A percentile compares a stretch with the other conserved stretches of the same genome.
These are phyloP conservation scores for Jamesozyma piceae DNA, from an alignment of 805 yeast species.

Conservation along the genomic window DNA sequence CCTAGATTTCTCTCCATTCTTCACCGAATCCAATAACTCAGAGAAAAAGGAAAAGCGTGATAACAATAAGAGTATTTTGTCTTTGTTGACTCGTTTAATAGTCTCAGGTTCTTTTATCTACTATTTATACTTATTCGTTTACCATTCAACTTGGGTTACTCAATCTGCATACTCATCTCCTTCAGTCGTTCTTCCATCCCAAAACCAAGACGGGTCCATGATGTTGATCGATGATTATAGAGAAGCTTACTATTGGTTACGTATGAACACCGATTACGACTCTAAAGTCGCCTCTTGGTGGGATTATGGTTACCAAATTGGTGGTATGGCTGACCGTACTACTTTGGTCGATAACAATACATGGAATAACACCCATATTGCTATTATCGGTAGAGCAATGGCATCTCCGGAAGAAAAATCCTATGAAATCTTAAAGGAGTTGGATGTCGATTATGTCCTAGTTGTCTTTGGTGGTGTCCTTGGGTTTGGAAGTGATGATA, in stretches of 20 bases:
- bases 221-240: slow-evolving; percentile 90
- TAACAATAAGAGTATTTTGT: slow-evolving; percentile 26
- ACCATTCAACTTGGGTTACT: slow-evolving; percentile 97
- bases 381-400: slow-evolving; percentile 98
- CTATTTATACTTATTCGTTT: slow-evolving; percentile 73
- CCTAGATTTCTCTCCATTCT: slow-evolving; percentile 43
- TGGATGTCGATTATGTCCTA: slow-evolving; percentile 90
- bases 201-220: slow-evolving; percentile 73
- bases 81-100: slow-evolving; percentile 45
- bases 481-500: slow-evolving; percentile 93
- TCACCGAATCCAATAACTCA: neutral
- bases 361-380: slow-evolving; percentile 98
- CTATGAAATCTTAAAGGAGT: slow-evolving; percentile 77
- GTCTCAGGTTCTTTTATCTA: slow-evolving; percentile 62
- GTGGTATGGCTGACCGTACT: slow-evolving; percentile 99
- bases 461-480: slow-evolving; percentile 89
- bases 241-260: slow-evolving; percentile 97
- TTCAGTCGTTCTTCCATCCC: slow-evolving; percentile 84
- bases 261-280: slow-evolving; percentile 96
- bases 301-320: slow-evolving; percentile 99
- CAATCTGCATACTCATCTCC: slow-evolving; percentile 94
- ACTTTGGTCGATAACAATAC: slow-evolving; percentile 97
- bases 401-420: slow-evolving; percentile 79
- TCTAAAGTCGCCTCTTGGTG: slow-evolving; percentile 98
- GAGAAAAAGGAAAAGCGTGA: slow-evolving; percentile 11